phyloP scores from a whole-genome alignment of 1,139 yeast species.

The Yamadazyma oceani region DNA sequence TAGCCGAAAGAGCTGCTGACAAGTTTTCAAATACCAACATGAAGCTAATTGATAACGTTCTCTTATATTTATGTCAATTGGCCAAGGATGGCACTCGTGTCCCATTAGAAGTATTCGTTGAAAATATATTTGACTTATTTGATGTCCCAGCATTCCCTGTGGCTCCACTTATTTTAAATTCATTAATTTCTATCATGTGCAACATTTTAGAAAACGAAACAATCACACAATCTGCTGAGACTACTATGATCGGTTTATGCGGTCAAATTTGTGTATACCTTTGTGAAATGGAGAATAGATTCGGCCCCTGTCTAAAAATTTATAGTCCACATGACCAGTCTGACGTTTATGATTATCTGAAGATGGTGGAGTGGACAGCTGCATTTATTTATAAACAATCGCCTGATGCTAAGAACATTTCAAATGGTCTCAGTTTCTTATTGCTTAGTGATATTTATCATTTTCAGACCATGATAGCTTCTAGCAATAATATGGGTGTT shows the following conservation, averaged over 20 bases:
- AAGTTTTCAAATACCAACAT: background rate
- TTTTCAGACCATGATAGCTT: no score
- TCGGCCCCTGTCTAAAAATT: background rate
- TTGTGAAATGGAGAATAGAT: background rate
- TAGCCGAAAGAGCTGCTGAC: no score
- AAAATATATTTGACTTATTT: constrained; percentile 2
- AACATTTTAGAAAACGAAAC: background rate
- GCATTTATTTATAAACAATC: no score
- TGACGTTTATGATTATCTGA: no score
- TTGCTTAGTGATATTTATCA: no score
- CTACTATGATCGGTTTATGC: constrained; percentile 7
- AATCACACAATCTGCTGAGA: constrained; percentile 4
- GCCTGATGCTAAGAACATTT: no score
- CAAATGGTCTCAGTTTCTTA: no score
- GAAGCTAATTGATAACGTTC: background rate
- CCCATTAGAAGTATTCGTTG: constrained; percentile 6
- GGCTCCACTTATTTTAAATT: background rate
- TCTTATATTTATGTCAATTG: constrained; percentile 2
- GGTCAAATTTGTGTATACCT: constrained; percentile 1
- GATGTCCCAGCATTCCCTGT: background rate
- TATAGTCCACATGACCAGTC: no score
- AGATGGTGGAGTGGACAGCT: no score
- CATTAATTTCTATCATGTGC: background rate
- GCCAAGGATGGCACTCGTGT: constrained; percentile 4
- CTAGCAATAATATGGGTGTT: no score